A percentile compares a stretch with the other conserved stretches of the same genome.
Conservation (phyloP, 768 basidiomycete genomes). For the Fistulinella prunicolor region DNA sequence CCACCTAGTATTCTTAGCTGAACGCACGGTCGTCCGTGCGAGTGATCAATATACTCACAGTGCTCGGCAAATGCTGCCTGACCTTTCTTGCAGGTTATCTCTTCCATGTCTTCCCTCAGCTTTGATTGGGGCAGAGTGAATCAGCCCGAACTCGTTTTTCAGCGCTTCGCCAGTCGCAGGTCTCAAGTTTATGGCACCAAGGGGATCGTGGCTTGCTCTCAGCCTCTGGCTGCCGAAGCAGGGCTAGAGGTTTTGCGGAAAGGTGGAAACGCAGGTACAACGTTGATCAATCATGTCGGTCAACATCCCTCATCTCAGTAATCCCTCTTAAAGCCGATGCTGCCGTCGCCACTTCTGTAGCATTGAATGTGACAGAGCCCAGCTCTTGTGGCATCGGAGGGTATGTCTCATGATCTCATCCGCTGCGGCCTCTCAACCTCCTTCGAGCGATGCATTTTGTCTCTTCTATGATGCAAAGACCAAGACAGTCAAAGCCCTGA, state of each 20-base stretch:
- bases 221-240: slow-evolving; percentile 88
- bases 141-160: slow-evolving; percentile 60
- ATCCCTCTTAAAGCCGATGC: slow-evolving; percentile 73
- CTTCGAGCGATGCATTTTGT: slow-evolving; percentile 79
- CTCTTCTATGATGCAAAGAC: slow-evolving; percentile 85
- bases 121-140: slow-evolving; percentile 64
- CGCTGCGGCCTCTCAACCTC: slow-evolving; percentile 10
- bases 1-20: neutral
- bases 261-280: slow-evolving; percentile 91
- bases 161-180: slow-evolving; percentile 77
- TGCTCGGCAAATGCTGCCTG: neutral
- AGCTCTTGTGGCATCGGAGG: slow-evolving; percentile 91
- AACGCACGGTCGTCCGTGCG: slow-evolving; percentile 12
- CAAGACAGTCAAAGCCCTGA: slow-evolving; percentile 82
- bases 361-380: slow-evolving; percentile 88
- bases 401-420: slow-evolving; percentile 37
- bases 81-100: slow-evolving; percentile 1
- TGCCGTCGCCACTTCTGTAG: slow-evolving; percentile 90
- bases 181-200: slow-evolving; percentile 87
- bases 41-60: neutral
- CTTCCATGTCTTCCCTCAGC: slow-evolving; percentile 28
- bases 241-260: slow-evolving; percentile 88
- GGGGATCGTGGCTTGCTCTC: slow-evolving; percentile 84
- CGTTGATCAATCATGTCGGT: slow-evolving; percentile 1
- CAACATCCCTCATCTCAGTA: neutral